A percentile compares a stretch with the other conserved stretches of the same genome.
These are phyloP conservation scores for Chrysoporthe cubensis DNA, from an alignment of 2,329 filamentous ascomycete genomes.

Conservation along the genomic window DNA sequence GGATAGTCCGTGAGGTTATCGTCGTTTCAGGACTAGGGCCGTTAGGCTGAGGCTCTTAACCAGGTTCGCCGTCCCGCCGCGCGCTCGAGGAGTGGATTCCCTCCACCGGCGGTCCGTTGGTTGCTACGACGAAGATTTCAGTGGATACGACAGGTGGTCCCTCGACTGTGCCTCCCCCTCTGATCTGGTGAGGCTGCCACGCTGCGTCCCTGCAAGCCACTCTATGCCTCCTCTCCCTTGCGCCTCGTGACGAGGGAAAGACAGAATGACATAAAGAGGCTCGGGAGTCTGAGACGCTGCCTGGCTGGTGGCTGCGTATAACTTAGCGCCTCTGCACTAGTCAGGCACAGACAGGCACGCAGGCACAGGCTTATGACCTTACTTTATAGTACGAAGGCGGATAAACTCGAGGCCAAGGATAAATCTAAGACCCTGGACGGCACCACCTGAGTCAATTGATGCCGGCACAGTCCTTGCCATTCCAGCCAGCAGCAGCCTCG, in stretches of 20 bases:
- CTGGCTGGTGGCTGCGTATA: neutral
- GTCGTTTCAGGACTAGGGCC: constrained; percentile 7
- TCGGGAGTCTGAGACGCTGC: neutral
- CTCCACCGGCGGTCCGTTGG: neutral
- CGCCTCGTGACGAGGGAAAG: neutral
- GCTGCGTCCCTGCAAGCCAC: constrained; percentile 5
- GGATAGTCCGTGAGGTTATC: constrained; percentile 13
- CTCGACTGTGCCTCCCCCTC: neutral
- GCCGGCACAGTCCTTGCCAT: neutral
- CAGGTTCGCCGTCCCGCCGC: constrained; percentile 8
- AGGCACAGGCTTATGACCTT: neutral
- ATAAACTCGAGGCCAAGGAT: no score
- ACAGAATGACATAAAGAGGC: constrained; percentile 2
- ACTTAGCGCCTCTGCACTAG: neutral
- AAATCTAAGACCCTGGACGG: no score
- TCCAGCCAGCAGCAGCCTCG: neutral
- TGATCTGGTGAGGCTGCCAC: neutral
- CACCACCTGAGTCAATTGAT: neutral
- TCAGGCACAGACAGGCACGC: neutral
- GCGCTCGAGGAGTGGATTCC: neutral
- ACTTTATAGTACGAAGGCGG: neutral
- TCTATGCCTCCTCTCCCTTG: neutral
- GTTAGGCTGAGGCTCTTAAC: constrained; percentile 9
- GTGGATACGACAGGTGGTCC: neutral
- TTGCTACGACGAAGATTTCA: neutral